Evolutionary conservation across 2,329 filamentous ascomycete genomes (phyloP).

Genomic region (Tolypocladium sp.): DNA sequence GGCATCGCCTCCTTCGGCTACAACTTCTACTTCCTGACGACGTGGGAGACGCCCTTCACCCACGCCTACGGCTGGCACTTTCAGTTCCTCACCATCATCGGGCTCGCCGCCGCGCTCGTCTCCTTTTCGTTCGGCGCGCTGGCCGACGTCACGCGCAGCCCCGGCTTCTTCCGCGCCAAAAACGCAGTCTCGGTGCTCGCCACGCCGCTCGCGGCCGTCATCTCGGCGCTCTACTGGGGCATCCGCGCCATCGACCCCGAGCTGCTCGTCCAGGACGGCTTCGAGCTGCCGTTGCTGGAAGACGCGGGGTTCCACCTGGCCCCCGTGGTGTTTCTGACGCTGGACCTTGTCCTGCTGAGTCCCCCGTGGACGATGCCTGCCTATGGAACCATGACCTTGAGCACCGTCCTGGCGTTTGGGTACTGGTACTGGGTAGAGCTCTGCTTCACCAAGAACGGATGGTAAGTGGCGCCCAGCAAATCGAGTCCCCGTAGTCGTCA

Average conservation of each 20-base stretch:
- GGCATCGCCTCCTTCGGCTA: slow-evolving; percentile 44
- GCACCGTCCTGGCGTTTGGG: slow-evolving; percentile 48
- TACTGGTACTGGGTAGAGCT: slow-evolving; percentile 76
- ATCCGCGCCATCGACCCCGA: slow-evolving; percentile 47
- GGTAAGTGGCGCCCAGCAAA: slow-evolving; percentile 29
- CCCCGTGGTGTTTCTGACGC: slow-evolving; percentile 52
- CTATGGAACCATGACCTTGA: slow-evolving; percentile 49
- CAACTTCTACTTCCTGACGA: slow-evolving; percentile 41
- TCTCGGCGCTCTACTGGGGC: slow-evolving; percentile 66
- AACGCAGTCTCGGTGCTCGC: slow-evolving; percentile 57
- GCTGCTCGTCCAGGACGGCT: slow-evolving; percentile 44
- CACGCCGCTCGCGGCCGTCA: slow-evolving; percentile 61
- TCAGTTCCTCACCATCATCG: slow-evolving; percentile 68
- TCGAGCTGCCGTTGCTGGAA: slow-evolving; percentile 43
- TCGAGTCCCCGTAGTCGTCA: neutral
- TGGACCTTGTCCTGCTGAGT: slow-evolving; percentile 60
- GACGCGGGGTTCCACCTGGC: slow-evolving; percentile 60
- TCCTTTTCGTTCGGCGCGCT: slow-evolving; percentile 54
- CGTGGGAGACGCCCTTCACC: slow-evolving; percentile 42
- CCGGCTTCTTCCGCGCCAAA: slow-evolving; percentile 53
- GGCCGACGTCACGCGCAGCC: slow-evolving; percentile 53
- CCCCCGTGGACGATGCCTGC: slow-evolving; percentile 62
- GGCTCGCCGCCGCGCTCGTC: slow-evolving; percentile 49
- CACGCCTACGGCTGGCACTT: slow-evolving; percentile 58
- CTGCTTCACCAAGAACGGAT: slow-evolving; percentile 59